Evolutionary conservation across 2,329 filamentous ascomycete species (phyloP).

Genomic region (Penicillium sumatraense): DNA sequence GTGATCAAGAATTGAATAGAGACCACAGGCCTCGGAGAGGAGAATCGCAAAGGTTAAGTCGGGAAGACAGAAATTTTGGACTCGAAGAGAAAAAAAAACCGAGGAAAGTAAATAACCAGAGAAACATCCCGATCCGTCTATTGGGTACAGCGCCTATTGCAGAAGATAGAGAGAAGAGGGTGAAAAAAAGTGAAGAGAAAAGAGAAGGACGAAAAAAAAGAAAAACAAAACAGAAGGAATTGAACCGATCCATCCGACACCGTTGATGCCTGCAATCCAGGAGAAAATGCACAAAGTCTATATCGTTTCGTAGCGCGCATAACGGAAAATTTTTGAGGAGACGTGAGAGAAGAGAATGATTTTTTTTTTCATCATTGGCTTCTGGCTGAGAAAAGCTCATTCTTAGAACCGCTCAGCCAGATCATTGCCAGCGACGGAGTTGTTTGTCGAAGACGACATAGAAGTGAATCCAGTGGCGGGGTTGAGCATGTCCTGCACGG

Average conservation of each 20-base stretch:
- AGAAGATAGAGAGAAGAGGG: slow-evolving; percentile 15
- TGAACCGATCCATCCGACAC: slow-evolving; percentile 39
- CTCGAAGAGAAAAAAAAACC: slow-evolving; percentile 8
- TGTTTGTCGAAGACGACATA: slow-evolving; percentile 75
- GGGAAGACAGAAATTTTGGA: slow-evolving; percentile 22
- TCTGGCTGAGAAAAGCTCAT: background rate
- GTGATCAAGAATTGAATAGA: slow-evolving; percentile 20
- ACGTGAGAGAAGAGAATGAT: slow-evolving; percentile 8
- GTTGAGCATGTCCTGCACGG: slow-evolving; percentile 81
- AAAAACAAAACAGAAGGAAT: slow-evolving; percentile 8
- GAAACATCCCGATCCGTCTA: slow-evolving; percentile 26
- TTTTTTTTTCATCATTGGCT: background rate
- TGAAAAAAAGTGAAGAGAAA: slow-evolving; percentile 20
- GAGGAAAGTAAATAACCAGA: slow-evolving; percentile 15
- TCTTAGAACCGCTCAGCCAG: slow-evolving; percentile 60
- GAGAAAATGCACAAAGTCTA: slow-evolving; percentile 45
- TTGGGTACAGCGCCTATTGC: slow-evolving; percentile 26
- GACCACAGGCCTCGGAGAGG: slow-evolving; percentile 29
- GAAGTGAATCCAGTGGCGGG: slow-evolving; percentile 69
- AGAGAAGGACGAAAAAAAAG: slow-evolving; percentile 9
- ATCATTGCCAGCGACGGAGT: slow-evolving; percentile 76
- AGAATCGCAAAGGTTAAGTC: slow-evolving; percentile 22
- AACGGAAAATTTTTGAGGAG: slow-evolving; percentile 22
- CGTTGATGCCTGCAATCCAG: slow-evolving; percentile 41
- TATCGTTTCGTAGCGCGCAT: slow-evolving; percentile 45